Percentiles rank a stretch among this genome's conserved stretches.
phyloP scores from a whole-genome alignment of 768 basidiomycete species.

The Leccinum broughii region DNA sequence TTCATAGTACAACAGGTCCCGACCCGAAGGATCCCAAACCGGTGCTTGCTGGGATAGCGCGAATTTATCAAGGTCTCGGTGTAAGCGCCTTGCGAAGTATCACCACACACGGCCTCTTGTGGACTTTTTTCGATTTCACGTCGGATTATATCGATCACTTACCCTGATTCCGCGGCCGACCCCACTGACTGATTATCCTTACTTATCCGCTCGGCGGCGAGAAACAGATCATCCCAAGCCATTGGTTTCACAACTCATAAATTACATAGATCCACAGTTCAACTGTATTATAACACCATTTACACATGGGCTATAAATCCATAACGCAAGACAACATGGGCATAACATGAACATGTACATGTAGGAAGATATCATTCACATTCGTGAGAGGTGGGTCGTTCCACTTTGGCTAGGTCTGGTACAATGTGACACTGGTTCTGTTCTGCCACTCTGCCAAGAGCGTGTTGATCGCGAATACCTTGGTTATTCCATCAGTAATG shows the following conservation, averaged over 20 bases:
- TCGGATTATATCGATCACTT: constrained; percentile 70
- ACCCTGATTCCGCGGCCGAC: constrained; percentile 31
- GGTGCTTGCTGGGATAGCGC: constrained; percentile 69
- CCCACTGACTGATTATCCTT: constrained; percentile 10
- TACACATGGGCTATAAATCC: constrained; percentile 9
- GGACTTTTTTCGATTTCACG: constrained; percentile 89
- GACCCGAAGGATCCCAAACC: constrained; percentile 78
- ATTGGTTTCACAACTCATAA: constrained; percentile 14
- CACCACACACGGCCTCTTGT: constrained; percentile 89
- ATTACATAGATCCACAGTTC: constrained; percentile 14
- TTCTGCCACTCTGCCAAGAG: constrained; percentile 12
- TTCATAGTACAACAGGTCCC: constrained; percentile 50
- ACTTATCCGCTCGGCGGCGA: constrained; percentile 14
- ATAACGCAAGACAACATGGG: constrained; percentile 11
- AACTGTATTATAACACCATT: constrained; percentile 29
- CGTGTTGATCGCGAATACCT: constrained; percentile 16
- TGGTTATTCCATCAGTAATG: constrained; percentile 4
- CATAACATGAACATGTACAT: constrained; percentile 8
- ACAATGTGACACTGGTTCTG: constrained; percentile 3
- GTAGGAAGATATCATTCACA: neutral
- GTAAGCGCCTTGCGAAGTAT: constrained; percentile 91
- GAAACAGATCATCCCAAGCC: constrained; percentile 4
- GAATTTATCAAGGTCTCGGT: constrained; percentile 92
- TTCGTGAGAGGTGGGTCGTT: constrained; percentile 4
- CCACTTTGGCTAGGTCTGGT: constrained; percentile 3